Base-by-base conservation (phyloP, 371 early-diverging fungal genomes). In the Parasitella parasitica region DNA sequence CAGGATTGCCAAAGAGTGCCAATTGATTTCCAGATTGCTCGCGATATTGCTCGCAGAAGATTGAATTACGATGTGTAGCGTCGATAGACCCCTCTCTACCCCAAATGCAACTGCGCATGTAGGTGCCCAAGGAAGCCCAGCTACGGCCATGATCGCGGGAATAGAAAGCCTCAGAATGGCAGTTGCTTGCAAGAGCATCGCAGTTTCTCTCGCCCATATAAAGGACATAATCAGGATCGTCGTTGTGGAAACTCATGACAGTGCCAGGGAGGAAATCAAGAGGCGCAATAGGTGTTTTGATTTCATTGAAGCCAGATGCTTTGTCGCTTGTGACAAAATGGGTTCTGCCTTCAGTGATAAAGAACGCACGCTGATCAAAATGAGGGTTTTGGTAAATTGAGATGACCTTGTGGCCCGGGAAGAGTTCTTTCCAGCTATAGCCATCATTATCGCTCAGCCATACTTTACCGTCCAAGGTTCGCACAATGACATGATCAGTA, bases 211-310 rank as follows among this genome's bases (percentile, higher is more conserved):
- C 85, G 18, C 91, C 96, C 53, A 88, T 49, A 61, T 78, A 96
- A 34, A 97, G 72, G n/a, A 94, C 66, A 84, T 93, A 92, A 18
- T 85, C 86, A 6, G 83, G 70, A 24, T 92, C 83, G 0, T 80
- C 79, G 6, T 93, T 88, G 63, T 97, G 97, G 87, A 93, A 96
- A 37, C 81, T 87, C 66, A 96, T 78, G 26, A 84, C 70, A 13
- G 86, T 71, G 7, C 78, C 70, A 57, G 83, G 89, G 37, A 81
- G 63, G 16, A 68, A 66, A 43, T 50, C 63, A 15, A 75, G 54
- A 2, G 95, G 86, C 0, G 73, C 57, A 3, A 81, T 41, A 12
- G 93, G 94, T 6, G 85, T 62, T 1, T 60, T 69, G 30, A 95
- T 64, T 13, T 62, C 50, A 20, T 81, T 77, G 64, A 91, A 86